Evolutionary conservation across 257 asterid genomes (phyloP), one percentile per base, ranked within the genome.

Genomic region (Jacaranda copaia): DNA sequence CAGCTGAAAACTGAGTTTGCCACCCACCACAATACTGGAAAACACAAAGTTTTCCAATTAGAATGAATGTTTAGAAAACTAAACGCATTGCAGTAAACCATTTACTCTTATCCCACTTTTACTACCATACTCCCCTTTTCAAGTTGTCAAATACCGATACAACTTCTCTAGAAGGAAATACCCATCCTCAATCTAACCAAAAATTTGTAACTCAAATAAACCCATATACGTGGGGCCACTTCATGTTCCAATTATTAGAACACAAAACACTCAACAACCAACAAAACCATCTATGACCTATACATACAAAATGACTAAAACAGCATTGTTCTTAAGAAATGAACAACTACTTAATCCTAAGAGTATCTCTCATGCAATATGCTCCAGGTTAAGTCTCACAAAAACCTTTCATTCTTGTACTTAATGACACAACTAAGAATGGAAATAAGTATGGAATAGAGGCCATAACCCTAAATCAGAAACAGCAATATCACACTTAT

Each of bases 1-100:
- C 98, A 79, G 95, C 97, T 77, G 94, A 85, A 88, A 89, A 88
- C 79, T 92, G 98, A 83, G 87, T 78, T 87, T 88, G 86, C 94
- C 92, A 92, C 63, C 91, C 95, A 84, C 85, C 93, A 86, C 68
- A 79, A 70, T 81, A 76, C 97, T 92, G 92, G 75, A 83, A 8
- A 81, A 51, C 35, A 80, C 40, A 76, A 76, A 79, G n/a, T 32
- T 15, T 64, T 53, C 72, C 73, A 68, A 58, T 71, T 77, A 84
- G 68, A 79, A 85, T 39, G 46, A 59, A 73, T 62, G 13, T 20
- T 51, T 12, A 76, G 38, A 20, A 58, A 72, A 66, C 13, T 53
- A 72, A 49, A 67, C 45, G 52, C 19, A 67, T 39, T 65, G 63
- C 48, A 55, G 43, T 55, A 71, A 40, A 79, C 12, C 60, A 12